Conservation (phyloP, 2,329 filamentous ascomycete genomes). For the Fusarium azukiicola region DNA sequence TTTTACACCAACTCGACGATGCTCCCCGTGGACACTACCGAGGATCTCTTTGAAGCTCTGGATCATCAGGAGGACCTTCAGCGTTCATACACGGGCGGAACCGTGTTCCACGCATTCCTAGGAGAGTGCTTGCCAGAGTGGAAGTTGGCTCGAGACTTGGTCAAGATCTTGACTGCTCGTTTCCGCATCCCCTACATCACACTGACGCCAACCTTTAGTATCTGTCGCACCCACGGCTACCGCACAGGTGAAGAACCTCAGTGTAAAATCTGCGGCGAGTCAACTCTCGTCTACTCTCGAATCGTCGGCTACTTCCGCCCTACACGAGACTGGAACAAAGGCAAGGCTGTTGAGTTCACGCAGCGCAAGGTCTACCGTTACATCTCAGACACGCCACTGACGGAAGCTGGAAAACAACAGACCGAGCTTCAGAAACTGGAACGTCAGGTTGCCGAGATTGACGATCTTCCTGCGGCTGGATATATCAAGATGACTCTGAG, state of each 20-base stretch:
- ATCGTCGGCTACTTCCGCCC: slow-evolving; percentile 51
- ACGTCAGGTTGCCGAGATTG: slow-evolving; percentile 30
- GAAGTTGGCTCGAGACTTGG: slow-evolving; percentile 45
- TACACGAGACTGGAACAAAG: slow-evolving; percentile 49
- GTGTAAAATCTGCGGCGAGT: slow-evolving; percentile 33
- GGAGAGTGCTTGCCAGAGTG: slow-evolving; percentile 46
- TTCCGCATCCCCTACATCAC: slow-evolving; percentile 51
- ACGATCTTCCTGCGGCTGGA: slow-evolving; percentile 44
- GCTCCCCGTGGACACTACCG: slow-evolving; percentile 48
- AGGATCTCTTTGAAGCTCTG: slow-evolving; percentile 50
- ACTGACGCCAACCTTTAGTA: slow-evolving; percentile 50
- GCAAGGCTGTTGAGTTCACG: slow-evolving; percentile 47
- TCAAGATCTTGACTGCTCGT: slow-evolving; percentile 46
- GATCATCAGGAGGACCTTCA: slow-evolving; percentile 47
- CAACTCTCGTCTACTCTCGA: slow-evolving; percentile 48
- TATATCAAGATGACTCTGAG: slow-evolving; percentile 49
- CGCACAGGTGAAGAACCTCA: slow-evolving; percentile 42
- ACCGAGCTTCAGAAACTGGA: slow-evolving; percentile 25
- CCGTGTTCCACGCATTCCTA: slow-evolving; percentile 51
- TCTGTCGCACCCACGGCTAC: slow-evolving; percentile 48
- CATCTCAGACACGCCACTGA: not conserved
- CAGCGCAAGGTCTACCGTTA: slow-evolving; percentile 46
- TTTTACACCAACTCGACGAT: slow-evolving; percentile 53
- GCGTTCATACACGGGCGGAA: slow-evolving; percentile 50
- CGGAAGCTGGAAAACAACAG: not conserved